Evolutionary conservation across 192 early-diverging fungal genomes (phyloP), one percentile per base, ranked within the genome.

Genomic region (Bifiguratus adelaidae): DNA sequence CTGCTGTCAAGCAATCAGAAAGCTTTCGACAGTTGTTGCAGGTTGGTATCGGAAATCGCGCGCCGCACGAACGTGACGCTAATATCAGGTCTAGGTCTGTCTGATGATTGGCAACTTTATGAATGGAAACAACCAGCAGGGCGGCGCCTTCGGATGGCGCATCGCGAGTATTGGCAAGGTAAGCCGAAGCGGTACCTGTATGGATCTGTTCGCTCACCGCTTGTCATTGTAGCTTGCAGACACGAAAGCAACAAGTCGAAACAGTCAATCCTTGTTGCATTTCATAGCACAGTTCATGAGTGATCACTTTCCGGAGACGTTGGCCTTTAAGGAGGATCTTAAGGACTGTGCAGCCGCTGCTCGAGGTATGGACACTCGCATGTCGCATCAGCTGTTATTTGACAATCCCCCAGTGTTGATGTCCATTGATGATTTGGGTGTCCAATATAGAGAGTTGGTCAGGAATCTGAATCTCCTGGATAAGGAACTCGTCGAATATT

Each of bases 21-120:
- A 55, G 73, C 50, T 81, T 89, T 37, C 78, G 77, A 47, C 72
- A 85, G 38, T 52, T 89, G 11, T 65, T 89, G 13, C 68, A 81
- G 24, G 76, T 70, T 60, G 55, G 49, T 47, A 27, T 38, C 3
- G 41, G 21, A n/a, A n/a, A n/a, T n/a, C n/a, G n/a, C n/a, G n/a
- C n/a, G n/a, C n/a, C n/a, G n/a, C n/a, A n/a, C n/a, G n/a, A n/a
- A n/a, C n/a, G n/a, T n/a, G n/a, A n/a, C n/a, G n/a, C n/a, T n/a
- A n/a, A n/a, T 3, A 24, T 36, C 2, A 34, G 7, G 2, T 48
- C 5, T 44, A 72, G 70, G 28, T 86, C 20, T 81, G 86, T 37
- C 61, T 89, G 27, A 70, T 81, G 18, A 61, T 89, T 16, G 86
- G 86, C 32, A 89, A 89, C 62, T 89, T 74, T 59, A 89, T 89